Base-by-base conservation (phyloP, 2,329 filamentous ascomycete genomes). In the Diaporthe nobilis region DNA sequence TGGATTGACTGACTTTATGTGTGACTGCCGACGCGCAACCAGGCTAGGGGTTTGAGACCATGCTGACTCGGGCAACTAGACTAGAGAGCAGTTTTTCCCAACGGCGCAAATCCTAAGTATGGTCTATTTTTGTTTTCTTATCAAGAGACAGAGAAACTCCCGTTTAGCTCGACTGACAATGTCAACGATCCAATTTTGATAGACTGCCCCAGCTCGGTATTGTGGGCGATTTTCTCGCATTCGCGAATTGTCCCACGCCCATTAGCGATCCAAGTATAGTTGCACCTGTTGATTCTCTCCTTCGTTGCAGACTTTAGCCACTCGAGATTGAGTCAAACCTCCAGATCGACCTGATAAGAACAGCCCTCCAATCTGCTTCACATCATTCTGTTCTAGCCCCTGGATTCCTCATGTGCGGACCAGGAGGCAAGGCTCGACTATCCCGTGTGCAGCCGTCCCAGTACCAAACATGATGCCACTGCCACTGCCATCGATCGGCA, bases 401-500 rank as follows among this genome's bases (percentile, higher is more conserved):
- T 39, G 2, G 12, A 10, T 39, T 39, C 10, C 20, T 39, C 22
- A 10, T n/a, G 17, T 28, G 58, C 15, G 58, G 12, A 20, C 39
- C 58, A 28, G 3, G 15, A 25, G 57, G 5, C 58, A 25, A 65
- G 15, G 17, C 39, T 65, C 22, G 39, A 22, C 17, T 65, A 47
- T 92, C 37, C 91, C 58, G 58, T 13, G 10, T 25, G 58, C 58
- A 61, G 37, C 58, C 58, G 58, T 20, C 58, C 22, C 39, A 2
- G 37, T 28, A 8, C 12, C 13, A 63, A 44, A 20, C 39, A 44
- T 8, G 9, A 42, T 42, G 34, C n/a, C 34, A 25, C 2, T 39
- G 34, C 5, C 37, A 39, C 15, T 28, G 57, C 91, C 0, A 92
- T 93, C 91, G 88, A 0, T 86, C 93, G 42, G 88, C 90, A 1